Conservation (phyloP, 2,329 filamentous ascomycete genomes). For the Neoascochyta sp. region DNA sequence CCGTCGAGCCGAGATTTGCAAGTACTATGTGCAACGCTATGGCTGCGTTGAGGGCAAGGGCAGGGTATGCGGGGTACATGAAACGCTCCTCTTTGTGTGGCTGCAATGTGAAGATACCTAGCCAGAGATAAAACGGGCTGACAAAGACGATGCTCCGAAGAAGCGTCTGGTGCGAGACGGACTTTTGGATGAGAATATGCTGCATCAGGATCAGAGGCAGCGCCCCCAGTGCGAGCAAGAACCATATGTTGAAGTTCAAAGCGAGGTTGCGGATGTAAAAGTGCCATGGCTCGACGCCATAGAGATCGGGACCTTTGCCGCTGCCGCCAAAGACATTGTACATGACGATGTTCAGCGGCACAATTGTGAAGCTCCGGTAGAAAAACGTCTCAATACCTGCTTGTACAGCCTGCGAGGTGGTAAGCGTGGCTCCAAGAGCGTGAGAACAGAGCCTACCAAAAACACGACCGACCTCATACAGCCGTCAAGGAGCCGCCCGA, state of each 20-base stretch:
- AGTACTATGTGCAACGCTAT: slow-evolving; percentile 79
- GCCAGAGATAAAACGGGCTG: slow-evolving; percentile 89
- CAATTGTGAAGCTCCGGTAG: slow-evolving; percentile 72
- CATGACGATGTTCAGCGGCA: slow-evolving; percentile 87
- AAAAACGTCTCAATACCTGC: slow-evolving; percentile 74
- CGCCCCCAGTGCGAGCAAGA: slow-evolving; percentile 70
- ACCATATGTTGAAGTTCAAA: slow-evolving; percentile 96
- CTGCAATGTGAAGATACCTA: slow-evolving; percentile 84
- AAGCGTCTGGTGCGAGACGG: slow-evolving; percentile 63
- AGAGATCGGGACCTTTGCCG: slow-evolving; percentile 80
- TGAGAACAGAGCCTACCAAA: slow-evolving; percentile 55
- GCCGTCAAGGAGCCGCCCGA: slow-evolving; percentile 64
- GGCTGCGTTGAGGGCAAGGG: slow-evolving; percentile 82
- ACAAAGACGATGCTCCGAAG: slow-evolving; percentile 75
- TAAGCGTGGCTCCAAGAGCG: neutral
- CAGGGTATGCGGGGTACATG: slow-evolving; percentile 96
- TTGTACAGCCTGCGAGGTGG: slow-evolving; percentile 57
- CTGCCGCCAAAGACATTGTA: slow-evolving; percentile 89
- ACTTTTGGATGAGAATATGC: slow-evolving; percentile 59
- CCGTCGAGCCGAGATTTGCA: slow-evolving; percentile 66
- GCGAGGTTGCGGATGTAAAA: slow-evolving; percentile 91
- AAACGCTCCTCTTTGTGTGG: slow-evolving; percentile 98
- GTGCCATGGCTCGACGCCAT: slow-evolving; percentile 93
- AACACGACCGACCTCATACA: slow-evolving; percentile 62
- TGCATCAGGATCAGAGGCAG: slow-evolving; percentile 74